Base-by-base conservation (phyloP, 768 basidiomycete genomes). In the Imleria badia region DNA sequence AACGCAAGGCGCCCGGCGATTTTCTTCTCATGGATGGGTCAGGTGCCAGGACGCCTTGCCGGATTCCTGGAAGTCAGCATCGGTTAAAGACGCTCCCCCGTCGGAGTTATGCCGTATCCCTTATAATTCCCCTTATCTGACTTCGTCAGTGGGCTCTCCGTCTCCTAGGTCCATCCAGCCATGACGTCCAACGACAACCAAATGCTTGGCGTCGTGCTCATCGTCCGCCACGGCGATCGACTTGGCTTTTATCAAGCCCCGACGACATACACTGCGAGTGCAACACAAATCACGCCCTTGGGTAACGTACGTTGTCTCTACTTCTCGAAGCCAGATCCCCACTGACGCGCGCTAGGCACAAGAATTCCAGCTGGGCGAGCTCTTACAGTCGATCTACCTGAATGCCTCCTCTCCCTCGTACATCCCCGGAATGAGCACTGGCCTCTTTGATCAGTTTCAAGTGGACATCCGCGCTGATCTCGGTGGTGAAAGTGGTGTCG, bases 401-500 rank as follows among this genome's bases (percentile, higher is more conserved):
- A 75, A 82, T 53, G 41, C 72, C 1, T 76, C 79, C 4, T 86
- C 85, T 5, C 58, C 82, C 0, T 79, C 75, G 10, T 78, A 76
- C 58, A 83, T 89, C 48, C 59, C 73, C 11, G 78, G 77, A 0
- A 70, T 72, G 22, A 65, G 63, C 52, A 62, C 64, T 3, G 63
- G 58, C 29, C 61, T 75, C 40, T 73, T 76, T 63, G 55, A 75
- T 40, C 68, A 71, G 45, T 66, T 62, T 48, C 74, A 79, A 62
- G 71, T 81, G 54, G 63, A 66, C 33, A 76, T 84, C 47, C 80
- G 78, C 17, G 87, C 89, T 1, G 87, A 90, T 67, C 81, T 79
- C 26, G 85, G 85, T 7, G 86, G 82, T 17, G 88, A 91, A 70
- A 81, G 78, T 17, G 81, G 76, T 34, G 84, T 86, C n/a, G 83